Percentiles rank a stretch among this genome's conserved stretches.
phyloP scores from a whole-genome alignment of 2,329 filamentous ascomycete species.

The Pestalotiopsis sp. region DNA sequence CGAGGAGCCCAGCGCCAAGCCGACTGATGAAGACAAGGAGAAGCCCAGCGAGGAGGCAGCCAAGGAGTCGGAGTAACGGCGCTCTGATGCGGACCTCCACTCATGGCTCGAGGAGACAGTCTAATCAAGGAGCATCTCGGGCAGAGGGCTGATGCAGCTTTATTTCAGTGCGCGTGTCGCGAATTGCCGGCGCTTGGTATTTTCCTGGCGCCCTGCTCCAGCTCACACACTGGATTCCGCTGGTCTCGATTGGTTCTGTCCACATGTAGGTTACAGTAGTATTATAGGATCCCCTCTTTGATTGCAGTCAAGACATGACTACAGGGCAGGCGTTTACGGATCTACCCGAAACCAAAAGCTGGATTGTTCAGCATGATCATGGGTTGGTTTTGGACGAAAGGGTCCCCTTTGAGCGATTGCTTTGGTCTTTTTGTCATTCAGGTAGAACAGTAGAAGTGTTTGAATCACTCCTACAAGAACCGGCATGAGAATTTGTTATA shows the following conservation, averaged over 20 bases:
- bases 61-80: not conserved
- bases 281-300: not conserved
- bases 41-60: not conserved
- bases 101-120: too few relatives aligned
- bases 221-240: not conserved
- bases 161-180: too few relatives aligned
- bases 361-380: not conserved
- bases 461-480: not conserved
- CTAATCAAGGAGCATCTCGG: too few relatives aligned
- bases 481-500: too few relatives aligned
- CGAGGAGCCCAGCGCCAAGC: not conserved
- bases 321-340: not conserved
- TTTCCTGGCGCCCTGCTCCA: too few relatives aligned
- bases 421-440: not conserved
- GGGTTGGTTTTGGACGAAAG: not conserved
- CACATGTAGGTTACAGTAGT: not conserved
- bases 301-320: not conserved
- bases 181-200: too few relatives aligned
- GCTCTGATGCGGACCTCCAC: too few relatives aligned
- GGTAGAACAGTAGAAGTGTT: too few relatives aligned
- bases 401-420: not conserved
- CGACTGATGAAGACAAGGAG: not conserved
- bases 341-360: not conserved
- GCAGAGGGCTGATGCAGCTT: too few relatives aligned
- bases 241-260: not conserved